Conservation (phyloP, 1,284 basidiomycete genomes). For the Leccinum pachyderme region DNA sequence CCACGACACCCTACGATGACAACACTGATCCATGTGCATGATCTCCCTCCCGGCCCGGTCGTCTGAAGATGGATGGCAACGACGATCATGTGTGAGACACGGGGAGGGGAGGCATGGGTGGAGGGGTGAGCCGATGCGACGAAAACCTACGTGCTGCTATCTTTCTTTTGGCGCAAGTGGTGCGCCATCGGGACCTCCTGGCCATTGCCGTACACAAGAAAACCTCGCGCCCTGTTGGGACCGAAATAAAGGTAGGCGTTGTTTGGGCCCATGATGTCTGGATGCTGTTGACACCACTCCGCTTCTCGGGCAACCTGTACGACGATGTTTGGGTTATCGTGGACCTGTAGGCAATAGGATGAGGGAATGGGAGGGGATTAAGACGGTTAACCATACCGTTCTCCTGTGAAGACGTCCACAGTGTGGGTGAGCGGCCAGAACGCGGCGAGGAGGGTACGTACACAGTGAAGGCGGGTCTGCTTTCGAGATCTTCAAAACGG, state of each 20-base stretch:
- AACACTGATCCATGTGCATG: background rate
- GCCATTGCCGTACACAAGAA: constrained; percentile 67
- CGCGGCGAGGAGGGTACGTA: constrained; percentile 36
- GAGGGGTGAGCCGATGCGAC: background rate
- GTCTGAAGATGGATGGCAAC: background rate
- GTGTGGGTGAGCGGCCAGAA: constrained; percentile 10
- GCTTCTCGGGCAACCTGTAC: constrained; percentile 61
- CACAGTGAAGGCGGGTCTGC: constrained; percentile 64
- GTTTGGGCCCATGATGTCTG: constrained; percentile 66
- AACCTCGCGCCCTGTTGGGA: constrained; percentile 55
- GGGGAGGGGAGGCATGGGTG: background rate
- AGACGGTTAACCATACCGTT: constrained; percentile 8
- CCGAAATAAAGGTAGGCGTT: constrained; percentile 73
- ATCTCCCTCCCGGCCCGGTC: background rate
- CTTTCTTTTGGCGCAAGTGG: constrained; percentile 54
- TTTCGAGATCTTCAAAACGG: constrained; percentile 60
- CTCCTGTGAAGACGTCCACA: constrained; percentile 10
- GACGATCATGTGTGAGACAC: background rate
- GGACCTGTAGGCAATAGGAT: constrained; percentile 37
- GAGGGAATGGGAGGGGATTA: background rate
- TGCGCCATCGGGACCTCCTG: constrained; percentile 53
- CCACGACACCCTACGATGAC: background rate
- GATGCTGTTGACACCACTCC: constrained; percentile 61
- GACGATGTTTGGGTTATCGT: constrained; percentile 56
- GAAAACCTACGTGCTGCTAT: constrained; percentile 56